Conservation (phyloP, 2,329 filamentous ascomycete genomes). For the Triangularia setosa region DNA sequence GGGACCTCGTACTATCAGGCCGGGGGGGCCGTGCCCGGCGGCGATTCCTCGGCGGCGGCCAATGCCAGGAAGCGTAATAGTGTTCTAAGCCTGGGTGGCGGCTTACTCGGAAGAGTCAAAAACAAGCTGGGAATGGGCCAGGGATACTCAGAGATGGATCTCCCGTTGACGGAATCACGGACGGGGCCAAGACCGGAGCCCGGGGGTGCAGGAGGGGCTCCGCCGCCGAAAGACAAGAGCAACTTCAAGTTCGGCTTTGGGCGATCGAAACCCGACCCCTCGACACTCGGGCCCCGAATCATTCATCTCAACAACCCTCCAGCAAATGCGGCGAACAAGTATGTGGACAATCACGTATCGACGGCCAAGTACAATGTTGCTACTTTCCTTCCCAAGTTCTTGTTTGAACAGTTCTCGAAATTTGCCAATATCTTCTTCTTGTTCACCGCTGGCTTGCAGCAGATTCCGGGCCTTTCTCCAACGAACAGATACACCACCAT, state of each 20-base stretch:
- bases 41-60: conserved; percentile 35
- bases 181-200: conserved; percentile 42
- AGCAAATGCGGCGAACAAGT: conserved; percentile 84
- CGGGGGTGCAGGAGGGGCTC: conserved; percentile 33
- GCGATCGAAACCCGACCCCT: conserved; percentile 77
- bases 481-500: conserved; percentile 97
- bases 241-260: conserved; percentile 94
- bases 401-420: conserved; percentile 98
- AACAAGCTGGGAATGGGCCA: conserved; percentile 84
- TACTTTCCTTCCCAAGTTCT: conserved; percentile 93
- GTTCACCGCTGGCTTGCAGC: conserved; percentile 90
- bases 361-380: conserved; percentile 95
- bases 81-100: conserved; percentile 80
- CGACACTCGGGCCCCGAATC: conserved; percentile 83
- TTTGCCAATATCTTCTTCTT: conserved; percentile 99
- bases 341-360: conserved; percentile 93
- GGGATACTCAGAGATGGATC: conserved; percentile 95
- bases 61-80: conserved; percentile 76
- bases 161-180: conserved; percentile 79
- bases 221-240: conserved; percentile 44
- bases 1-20: conserved; percentile 80
- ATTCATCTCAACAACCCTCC: conserved; percentile 96
- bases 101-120: conserved; percentile 81
- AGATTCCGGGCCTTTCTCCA: conserved; percentile 90
- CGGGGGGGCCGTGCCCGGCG: conserved; percentile 53